A percentile compares a stretch with the other conserved stretches of the same genome.
Evolutionary conservation across 1,284 basidiomycete genomes (phyloP).

Genomic region (Omphalotus olearius): DNA sequence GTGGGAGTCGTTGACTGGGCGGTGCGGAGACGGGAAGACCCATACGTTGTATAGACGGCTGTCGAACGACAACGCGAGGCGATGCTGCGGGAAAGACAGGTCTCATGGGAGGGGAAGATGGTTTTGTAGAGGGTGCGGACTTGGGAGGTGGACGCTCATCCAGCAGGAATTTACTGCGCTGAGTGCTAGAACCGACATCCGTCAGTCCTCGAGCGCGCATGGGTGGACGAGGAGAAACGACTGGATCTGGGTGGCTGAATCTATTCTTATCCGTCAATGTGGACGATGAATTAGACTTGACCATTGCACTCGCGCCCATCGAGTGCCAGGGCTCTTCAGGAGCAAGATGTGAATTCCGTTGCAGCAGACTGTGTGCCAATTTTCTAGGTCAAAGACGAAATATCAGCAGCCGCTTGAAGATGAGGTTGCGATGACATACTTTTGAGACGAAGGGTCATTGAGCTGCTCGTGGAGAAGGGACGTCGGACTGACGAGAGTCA

Average conservation of each 20-base stretch:
- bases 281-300: conserved; percentile 21
- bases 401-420: background rate
- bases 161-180: conserved; percentile 24
- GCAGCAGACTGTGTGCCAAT: background rate
- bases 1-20: conserved; percentile 39
- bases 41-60: conserved; percentile 35
- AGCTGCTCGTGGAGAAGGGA: conserved; percentile 11
- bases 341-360: background rate
- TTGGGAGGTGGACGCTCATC: conserved; percentile 14
- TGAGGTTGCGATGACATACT: conserved; percentile 1
- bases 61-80: conserved; percentile 33
- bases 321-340: background rate
- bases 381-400: conserved; percentile 5
- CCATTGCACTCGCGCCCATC: background rate
- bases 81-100: conserved; percentile 6
- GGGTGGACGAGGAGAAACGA: conserved; percentile 26
- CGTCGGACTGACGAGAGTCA: conserved; percentile 3
- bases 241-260: conserved; percentile 27
- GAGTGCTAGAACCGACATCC: conserved; percentile 28
- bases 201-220: conserved; percentile 53
- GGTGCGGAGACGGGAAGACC: conserved; percentile 41
- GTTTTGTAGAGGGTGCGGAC: conserved; percentile 12
- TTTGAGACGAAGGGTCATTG: background rate
- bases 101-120: conserved; percentile 2
- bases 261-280: conserved; percentile 24